phyloP scores from a whole-genome alignment of 2,329 filamentous ascomycete genomes.

The Scytalidium sp. region DNA sequence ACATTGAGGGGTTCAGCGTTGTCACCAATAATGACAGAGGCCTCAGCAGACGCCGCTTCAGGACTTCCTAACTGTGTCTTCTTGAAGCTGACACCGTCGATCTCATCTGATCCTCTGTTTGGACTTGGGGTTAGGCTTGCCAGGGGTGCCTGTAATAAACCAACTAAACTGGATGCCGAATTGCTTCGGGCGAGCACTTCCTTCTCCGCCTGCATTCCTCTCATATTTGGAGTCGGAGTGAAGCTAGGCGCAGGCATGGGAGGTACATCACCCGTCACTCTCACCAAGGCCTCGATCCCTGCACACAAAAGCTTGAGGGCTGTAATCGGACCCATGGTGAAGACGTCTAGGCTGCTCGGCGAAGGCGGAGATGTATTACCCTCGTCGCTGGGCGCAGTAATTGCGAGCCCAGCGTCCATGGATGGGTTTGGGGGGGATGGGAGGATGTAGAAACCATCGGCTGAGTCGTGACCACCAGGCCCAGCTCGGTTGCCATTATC shows the following conservation, averaged over 20 bases:
- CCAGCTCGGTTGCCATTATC: not conserved
- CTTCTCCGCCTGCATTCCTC: constrained; percentile 60
- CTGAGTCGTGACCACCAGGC: constrained; percentile 16
- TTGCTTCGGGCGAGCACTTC: constrained; percentile 56
- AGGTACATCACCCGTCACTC: constrained; percentile 73
- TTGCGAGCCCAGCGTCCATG: constrained; percentile 22
- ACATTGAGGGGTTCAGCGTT: constrained; percentile 70
- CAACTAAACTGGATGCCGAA: constrained; percentile 41
- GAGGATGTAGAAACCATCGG: constrained; percentile 21
- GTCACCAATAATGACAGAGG: constrained; percentile 62
- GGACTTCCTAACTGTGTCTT: constrained; percentile 25
- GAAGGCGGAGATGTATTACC: constrained; percentile 25
- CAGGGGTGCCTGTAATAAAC: constrained; percentile 24
- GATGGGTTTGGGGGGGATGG: constrained; percentile 28
- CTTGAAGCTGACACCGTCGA: constrained; percentile 55
- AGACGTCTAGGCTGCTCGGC: constrained; percentile 59
- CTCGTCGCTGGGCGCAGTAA: constrained; percentile 18
- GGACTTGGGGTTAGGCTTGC: constrained; percentile 19
- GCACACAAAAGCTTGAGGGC: constrained; percentile 78
- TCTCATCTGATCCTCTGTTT: constrained; percentile 29
- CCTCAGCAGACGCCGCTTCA: constrained; percentile 27
- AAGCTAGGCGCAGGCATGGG: constrained; percentile 70
- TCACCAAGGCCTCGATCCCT: constrained; percentile 67
- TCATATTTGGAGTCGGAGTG: constrained; percentile 63
- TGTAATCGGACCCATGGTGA: constrained; percentile 66